These are phyloP conservation scores for Narthecium ossifragum DNA, from an alignment of 106 monocot species.

Conservation along the genomic window DNA sequence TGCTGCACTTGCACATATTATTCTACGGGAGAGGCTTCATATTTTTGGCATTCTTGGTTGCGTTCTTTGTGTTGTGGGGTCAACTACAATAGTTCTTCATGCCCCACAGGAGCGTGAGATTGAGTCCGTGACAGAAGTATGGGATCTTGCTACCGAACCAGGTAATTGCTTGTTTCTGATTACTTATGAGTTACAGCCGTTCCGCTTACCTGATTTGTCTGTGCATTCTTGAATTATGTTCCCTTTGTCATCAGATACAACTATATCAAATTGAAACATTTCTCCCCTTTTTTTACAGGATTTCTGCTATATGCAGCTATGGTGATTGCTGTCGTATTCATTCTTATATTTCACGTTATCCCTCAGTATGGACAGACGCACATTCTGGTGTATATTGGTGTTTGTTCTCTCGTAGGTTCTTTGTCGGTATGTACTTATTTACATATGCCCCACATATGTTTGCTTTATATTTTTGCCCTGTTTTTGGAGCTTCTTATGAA, in stretches of 20 bases:
- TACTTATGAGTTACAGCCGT: no score
- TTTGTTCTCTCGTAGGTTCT: slow-evolving; percentile 88
- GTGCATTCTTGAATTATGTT: no score
- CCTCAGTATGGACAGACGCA: slow-evolving; percentile 83
- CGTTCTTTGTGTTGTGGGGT: slow-evolving; percentile 83
- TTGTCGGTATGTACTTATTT: slow-evolving; percentile 54
- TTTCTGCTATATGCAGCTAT: slow-evolving; percentile 63
- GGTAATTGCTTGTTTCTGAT: slow-evolving; percentile 30
- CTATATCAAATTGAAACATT: no score
- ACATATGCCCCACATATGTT: no score
- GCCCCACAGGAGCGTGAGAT: slow-evolving; percentile 89
- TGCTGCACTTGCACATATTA: slow-evolving; percentile 83
- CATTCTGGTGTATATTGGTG: slow-evolving; percentile 81
- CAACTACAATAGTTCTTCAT: slow-evolving; percentile 88
- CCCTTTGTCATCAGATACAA: no score
- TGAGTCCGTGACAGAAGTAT: slow-evolving; percentile 79
- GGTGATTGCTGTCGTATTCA: slow-evolving; percentile 37
- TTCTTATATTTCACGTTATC: slow-evolving; percentile 62
- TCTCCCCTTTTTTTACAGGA: no score
- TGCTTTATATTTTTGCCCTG: no score
- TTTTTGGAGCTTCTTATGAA: no score
- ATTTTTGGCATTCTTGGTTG: slow-evolving; percentile 93
- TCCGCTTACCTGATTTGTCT: no score
- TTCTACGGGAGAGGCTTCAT: slow-evolving; percentile 72
- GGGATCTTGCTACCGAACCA: slow-evolving; percentile 94